Evolutionary conservation across 495 filamentous ascomycete genomes (phyloP).

Genomic region (Daldinia concentrica): DNA sequence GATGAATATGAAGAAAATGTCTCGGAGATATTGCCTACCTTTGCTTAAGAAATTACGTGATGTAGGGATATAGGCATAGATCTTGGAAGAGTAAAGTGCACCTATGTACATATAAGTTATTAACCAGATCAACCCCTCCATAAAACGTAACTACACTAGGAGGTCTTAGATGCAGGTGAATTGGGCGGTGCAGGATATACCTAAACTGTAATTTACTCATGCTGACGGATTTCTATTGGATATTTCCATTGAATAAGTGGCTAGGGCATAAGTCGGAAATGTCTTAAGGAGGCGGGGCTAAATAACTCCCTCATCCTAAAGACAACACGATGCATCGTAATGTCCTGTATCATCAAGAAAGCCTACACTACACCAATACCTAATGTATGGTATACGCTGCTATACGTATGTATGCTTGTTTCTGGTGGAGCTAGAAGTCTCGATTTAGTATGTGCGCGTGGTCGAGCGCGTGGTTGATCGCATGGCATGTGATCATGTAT

Average conservation of each 20-base stretch:
- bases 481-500: constrained; percentile 22
- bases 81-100: neutral
- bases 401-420: neutral
- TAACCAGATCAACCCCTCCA: constrained; percentile 35
- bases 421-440: constrained; percentile 13
- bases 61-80: constrained; percentile 4
- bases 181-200: constrained; percentile 6
- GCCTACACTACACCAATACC: neutral
- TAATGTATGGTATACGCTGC: too few relatives aligned
- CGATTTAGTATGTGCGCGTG: neutral
- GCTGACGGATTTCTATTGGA: constrained; percentile 18
- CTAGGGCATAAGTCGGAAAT: constrained; percentile 2
- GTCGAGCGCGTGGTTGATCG: neutral
- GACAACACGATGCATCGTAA: constrained; percentile 23
- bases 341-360: constrained; percentile 13
- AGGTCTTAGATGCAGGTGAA: neutral
- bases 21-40: constrained; percentile 34
- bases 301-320: constrained; percentile 11
- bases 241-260: neutral
- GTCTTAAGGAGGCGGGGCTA: constrained; percentile 24
- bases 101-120: constrained; percentile 5
- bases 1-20: constrained; percentile 24
- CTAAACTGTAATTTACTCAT: too few relatives aligned
- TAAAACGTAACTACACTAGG: neutral
- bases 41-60: constrained; percentile 17